Evolutionary conservation across 2,329 filamentous ascomycete species (phyloP), one percentile per base, ranked within the genome.

Genomic region (Penicillium sp.): DNA sequence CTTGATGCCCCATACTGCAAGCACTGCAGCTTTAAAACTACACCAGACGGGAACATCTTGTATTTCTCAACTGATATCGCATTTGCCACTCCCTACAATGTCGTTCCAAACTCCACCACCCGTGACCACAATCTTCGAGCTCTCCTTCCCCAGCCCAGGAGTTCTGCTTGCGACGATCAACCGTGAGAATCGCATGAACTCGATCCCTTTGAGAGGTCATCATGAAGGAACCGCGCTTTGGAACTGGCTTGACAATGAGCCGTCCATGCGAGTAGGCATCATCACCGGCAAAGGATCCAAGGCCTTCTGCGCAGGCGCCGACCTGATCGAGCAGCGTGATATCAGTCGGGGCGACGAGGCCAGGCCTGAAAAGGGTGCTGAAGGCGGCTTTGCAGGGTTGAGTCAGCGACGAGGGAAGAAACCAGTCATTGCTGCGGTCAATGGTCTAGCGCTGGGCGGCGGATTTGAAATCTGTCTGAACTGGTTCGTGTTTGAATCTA

Each of bases 381-480:
- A 50, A 56, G 37, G 74, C 1, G 85, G 85, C 0, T 85, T 86
- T 66, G 81, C 77, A 39, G 86, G 84, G 0, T 69, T 89, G 14
- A 84, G 82, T 41, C 76, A 82, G 41, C 77, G 86, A 13, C 72
- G 72, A 13, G 86, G 86, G 0, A 86, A 85, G 75, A 94, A 94
- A 69, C 90, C 90, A 1, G 81, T 94, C 50, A 82, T 94, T 27
- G 89, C 87, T 1, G 91, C 90, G 0, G 88, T 93, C n/a, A 91
- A 92, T 70, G 90, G 90, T 1, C 78, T 89, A 33, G 90, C 88
- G 46, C 81, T 90, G 37, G 91, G 91, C 40, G 90, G 91, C 52
- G 90, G 89, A 2, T 87, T 90, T 76, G 90, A 94, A 78, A 91
- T 92, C 74, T 92, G 93, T 58, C 89, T 98, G 84, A 97, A 97